Base-by-base conservation (phyloP, 1,139 yeast species). In the Candida pseudocylindracea region DNA sequence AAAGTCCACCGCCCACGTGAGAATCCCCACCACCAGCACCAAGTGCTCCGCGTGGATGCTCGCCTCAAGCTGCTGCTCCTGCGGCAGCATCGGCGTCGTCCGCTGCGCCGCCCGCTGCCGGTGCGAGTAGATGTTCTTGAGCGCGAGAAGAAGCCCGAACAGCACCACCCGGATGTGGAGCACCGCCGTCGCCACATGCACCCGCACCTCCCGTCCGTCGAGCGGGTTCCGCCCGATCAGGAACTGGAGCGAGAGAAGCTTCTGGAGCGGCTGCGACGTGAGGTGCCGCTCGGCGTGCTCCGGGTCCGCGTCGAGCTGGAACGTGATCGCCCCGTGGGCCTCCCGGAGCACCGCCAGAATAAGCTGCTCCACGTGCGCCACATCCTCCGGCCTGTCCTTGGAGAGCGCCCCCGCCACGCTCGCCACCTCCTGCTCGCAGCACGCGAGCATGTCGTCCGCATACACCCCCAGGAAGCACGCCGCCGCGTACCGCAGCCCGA, bases 1-100 rank as follows among this genome's bases (percentile, higher is more conserved):
- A 36, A 78, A 60, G 45, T 80, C 93, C 30, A 76, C 58, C 36
- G 74, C 60, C 92, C 93, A 81, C 41, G 79, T 63, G n/a, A 74
- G 63, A 30, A 72, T 64, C 1, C 93, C 93, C 13, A 76, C 49
- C 33, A 75, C 58, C 12, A 76, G 65, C 36, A 71, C 51, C 7
- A 74, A 57, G 37, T 69, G 55, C 45, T 72, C 69, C 33, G 71
- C 67, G 42, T 76, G 49, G 35, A 63, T 55, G 12, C 64, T 59
- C 1, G 72, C 60, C 42, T 74, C 80, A 26, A 56, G 57, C 24
- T 64, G 41, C 12, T 58, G 59, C 39, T 70, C 76, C 36, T 60
- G 65, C 20, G 20, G 20, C 20, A 15, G 20, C 20, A 15, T 15
- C 6, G 20, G 6, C 6, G 20, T 15, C 6, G 20, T 15, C 6